A percentile compares a stretch with the other conserved stretches of the same genome.
phyloP scores from a whole-genome alignment of 2,329 filamentous ascomycete species.

The Albifimbria verrucaria region DNA sequence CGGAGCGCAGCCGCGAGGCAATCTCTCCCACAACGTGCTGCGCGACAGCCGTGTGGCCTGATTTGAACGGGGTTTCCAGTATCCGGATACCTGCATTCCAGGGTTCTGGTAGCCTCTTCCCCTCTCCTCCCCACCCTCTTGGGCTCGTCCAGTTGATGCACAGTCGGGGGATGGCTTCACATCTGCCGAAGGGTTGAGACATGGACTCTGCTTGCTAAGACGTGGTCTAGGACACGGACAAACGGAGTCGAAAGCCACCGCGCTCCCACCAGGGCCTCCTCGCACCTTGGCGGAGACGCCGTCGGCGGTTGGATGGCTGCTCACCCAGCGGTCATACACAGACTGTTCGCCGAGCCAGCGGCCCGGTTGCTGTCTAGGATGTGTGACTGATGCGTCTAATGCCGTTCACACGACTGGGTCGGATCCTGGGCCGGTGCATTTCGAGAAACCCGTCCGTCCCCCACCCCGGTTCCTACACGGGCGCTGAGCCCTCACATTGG shows the following conservation, averaged over 20 bases:
- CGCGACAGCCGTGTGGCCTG: too few species aligned
- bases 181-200: too few species aligned
- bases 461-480: not conserved
- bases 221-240: not conserved
- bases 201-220: too few species aligned
- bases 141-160: too few species aligned
- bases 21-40: too few species aligned
- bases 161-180: too few species aligned
- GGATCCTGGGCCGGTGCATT: constrained; percentile 3
- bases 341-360: not conserved
- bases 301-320: not conserved
- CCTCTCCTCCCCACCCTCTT: too few species aligned
- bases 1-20: too few species aligned
- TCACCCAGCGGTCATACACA: not conserved
- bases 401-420: not conserved
- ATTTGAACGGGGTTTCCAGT: too few species aligned
- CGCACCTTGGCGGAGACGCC: not conserved
- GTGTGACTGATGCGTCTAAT: not conserved
- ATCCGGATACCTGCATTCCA: too few species aligned
- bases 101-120: too few species aligned
- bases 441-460: not conserved
- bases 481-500: not conserved
- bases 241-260: not conserved
- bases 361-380: not conserved
- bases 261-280: not conserved